Base-by-base conservation (phyloP, 2,329 filamentous ascomycete genomes). In the Thielaviopsis populi region DNA sequence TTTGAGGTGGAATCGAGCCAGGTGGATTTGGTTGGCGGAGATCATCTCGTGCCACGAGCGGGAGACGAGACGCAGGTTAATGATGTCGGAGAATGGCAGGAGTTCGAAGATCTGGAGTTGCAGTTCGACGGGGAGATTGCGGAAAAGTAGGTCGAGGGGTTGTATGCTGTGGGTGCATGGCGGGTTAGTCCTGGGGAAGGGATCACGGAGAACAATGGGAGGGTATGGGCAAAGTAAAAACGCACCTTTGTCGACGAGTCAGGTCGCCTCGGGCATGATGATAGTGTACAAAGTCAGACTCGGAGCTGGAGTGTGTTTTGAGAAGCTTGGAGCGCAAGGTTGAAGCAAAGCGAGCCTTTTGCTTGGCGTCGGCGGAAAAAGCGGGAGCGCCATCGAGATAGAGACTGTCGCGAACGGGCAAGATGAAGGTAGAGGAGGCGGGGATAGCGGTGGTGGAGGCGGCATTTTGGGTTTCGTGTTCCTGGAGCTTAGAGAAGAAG, bases 61-160 rank as follows among this genome's bases (percentile, higher is more conserved):
- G 1, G 82, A 86, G 15, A 80, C 77, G 33, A 80, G 71, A 66
- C 83, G 79, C 24, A 86, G 75, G 66, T 78, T 83, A 40, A 86
- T 75, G 17, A 86, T 75, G 66, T 84, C 82, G 40, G 80, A 80
- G 43, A 86, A 75, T 0, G 83, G 81, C 33, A 86, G 74, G 1
- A 78, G 78, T 2, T 81, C 78, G 60, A 86, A 79, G 67, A 86
- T 80, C 69, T 85, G 81, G 27, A 84, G 78, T 70, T 85, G 83
- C 56, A 86, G 72, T 71, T 86, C 83, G 66, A 78, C 82, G 1
- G 83, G 83, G 5, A 86, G 73, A 37, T 73, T 74, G 24, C 80
- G 73, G 67, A 86, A 84, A n/a, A 83, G 74, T 61, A 81, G 76
- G 65, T 82, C 79, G 53, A 85, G 78, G 1, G 79, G 75, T 3